phyloP scores from a whole-genome alignment of 805 yeast species.

The Starmerella gropengiesseri region DNA sequence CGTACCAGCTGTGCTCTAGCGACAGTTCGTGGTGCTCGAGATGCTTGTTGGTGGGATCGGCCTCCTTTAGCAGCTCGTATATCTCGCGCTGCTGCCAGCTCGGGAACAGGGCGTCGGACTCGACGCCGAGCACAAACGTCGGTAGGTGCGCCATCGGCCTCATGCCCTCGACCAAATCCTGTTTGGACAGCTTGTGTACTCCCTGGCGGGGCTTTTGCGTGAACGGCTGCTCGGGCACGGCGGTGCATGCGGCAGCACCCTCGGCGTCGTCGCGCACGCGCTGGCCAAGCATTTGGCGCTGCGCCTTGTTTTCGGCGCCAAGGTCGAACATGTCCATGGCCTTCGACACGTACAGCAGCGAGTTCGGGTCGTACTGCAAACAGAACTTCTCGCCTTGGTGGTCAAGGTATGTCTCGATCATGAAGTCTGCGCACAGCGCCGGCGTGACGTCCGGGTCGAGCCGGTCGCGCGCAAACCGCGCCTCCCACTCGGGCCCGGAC shows the following conservation, averaged over 20 bases:
- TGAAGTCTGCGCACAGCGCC: conserved; percentile 84
- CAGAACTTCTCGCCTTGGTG: conserved; percentile 94
- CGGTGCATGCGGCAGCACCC: conserved; percentile 11
- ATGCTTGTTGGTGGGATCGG: conserved; percentile 28
- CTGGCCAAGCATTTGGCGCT: conserved; percentile 9
- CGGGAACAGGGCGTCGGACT: conserved; percentile 82
- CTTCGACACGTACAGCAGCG: conserved; percentile 74
- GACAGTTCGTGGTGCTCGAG: conserved; percentile 64
- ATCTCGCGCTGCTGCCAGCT: conserved; percentile 90
- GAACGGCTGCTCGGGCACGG: conserved; percentile 44
- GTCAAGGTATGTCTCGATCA: conserved; percentile 85
- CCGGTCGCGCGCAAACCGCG: conserved; percentile 77
- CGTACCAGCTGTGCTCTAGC: conserved; percentile 66
- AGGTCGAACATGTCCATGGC: conserved; percentile 93
- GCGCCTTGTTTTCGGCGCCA: conserved; percentile 31
- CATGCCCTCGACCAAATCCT: conserved; percentile 61
- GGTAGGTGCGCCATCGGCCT: conserved; percentile 49
- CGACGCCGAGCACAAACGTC: conserved; percentile 79
- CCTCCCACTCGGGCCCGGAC: conserved; percentile 96
- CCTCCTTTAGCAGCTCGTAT: conserved; percentile 40
- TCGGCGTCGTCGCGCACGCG: conserved; percentile 6
- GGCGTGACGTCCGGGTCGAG: conserved; percentile 71
- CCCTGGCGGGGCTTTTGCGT: conserved; percentile 39
- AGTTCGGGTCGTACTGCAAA: conserved; percentile 80
- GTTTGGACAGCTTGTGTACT: conserved; percentile 28